Conservation (phyloP, 129 eudicot species). For the Flaveria trinervia region DNA sequence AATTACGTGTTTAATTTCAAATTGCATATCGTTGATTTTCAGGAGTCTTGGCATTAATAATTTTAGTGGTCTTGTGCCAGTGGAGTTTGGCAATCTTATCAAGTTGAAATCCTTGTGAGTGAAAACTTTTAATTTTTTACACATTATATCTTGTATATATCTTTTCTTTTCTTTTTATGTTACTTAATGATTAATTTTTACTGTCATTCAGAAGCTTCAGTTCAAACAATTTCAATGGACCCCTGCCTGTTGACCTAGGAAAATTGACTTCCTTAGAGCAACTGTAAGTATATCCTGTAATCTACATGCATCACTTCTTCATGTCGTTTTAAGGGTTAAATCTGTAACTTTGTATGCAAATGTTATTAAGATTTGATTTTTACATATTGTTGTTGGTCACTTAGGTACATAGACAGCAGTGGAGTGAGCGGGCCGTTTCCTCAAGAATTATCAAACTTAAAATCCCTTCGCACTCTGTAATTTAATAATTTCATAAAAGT, state of each 20-base stretch:
- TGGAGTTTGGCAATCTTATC: constrained; percentile 63
- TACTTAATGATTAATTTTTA: background rate
- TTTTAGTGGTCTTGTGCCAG: constrained; percentile 59
- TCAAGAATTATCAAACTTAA: constrained; percentile 61
- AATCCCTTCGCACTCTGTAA: constrained; percentile 60
- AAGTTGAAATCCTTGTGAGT: constrained; percentile 62
- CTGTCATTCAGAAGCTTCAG: constrained; percentile 56
- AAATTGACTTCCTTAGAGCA: constrained; percentile 61
- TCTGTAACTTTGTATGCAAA: background rate
- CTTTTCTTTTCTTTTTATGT: background rate
- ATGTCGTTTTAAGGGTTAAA: background rate
- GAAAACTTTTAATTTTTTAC: background rate
- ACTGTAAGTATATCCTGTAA: constrained; percentile 48
- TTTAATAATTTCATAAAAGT: constrained; percentile 15
- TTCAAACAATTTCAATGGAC: constrained; percentile 63
- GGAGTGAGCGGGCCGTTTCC: constrained; percentile 74
- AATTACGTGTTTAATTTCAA: constrained; percentile 3
- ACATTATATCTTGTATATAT: background rate
- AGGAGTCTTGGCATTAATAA: constrained; percentile 80
- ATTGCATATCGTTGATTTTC: constrained; percentile 13
- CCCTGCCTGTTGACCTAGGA: constrained; percentile 55
- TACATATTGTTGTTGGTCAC: constrained; percentile 15
- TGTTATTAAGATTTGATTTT: background rate
- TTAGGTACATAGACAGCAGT: constrained; percentile 76
- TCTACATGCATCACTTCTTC: background rate